A percentile compares a stretch with the other conserved stretches of the same genome.
phyloP scores from a whole-genome alignment of 306 rosid species.

The Crotalaria pallida region DNA sequence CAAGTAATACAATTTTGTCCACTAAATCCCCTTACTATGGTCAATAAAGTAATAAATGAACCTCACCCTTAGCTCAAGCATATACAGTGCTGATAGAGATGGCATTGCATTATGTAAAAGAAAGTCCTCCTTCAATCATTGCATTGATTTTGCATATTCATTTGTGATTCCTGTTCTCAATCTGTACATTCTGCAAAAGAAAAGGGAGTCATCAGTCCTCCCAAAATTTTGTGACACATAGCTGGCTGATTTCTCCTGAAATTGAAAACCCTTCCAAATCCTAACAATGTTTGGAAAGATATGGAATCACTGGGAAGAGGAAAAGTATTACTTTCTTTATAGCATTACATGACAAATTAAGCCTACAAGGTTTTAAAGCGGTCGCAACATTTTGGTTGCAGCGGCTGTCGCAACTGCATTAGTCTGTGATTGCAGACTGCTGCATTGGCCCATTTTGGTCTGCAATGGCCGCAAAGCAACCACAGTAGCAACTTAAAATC shows the following conservation, averaged over 20 bases:
- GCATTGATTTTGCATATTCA: slow-evolving; percentile 1
- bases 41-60: slow-evolving; percentile 8
- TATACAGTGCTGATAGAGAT: slow-evolving; percentile 20
- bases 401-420: no score
- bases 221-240: slow-evolving; percentile 7
- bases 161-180: slow-evolving; percentile 13
- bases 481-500: no score
- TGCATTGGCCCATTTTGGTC: no score
- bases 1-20: background rate
- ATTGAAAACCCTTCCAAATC: slow-evolving; percentile 21
- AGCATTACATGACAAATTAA: background rate
- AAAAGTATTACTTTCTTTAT: background rate
- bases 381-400: no score
- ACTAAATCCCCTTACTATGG: background rate
- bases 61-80: slow-evolving; percentile 12
- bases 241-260: slow-evolving; percentile 3
- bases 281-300: slow-evolving; percentile 3
- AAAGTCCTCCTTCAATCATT: background rate
- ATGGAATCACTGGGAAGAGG: background rate
- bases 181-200: background rate
- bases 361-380: background rate
- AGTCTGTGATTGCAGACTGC: no score
- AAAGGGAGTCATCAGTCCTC: slow-evolving; percentile 12
- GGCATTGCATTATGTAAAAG: background rate
- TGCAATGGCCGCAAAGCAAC: no score